Evolutionary conservation across 2,329 filamentous ascomycete species (phyloP), one percentile per base, ranked within the genome.

Genomic region (Penicillium brasilianum): DNA sequence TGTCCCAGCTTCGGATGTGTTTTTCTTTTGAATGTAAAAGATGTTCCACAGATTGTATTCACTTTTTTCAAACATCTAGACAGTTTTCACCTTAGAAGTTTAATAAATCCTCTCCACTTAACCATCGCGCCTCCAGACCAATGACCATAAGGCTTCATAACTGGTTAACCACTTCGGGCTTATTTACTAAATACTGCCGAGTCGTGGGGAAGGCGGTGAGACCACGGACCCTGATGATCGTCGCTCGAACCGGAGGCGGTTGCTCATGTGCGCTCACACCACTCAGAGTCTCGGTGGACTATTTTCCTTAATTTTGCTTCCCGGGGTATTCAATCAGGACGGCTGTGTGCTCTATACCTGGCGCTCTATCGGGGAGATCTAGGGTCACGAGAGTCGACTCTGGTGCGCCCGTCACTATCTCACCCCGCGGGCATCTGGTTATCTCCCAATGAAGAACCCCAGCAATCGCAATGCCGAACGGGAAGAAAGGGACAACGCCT

Each of bases 381-480:
- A 13, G n/a, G 50, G 34, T 13, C 50, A 14, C 22, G 50, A 53
- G 7, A 34, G 48, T 20, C 20, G 18, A 41, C 20, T 34, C 49
- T 30, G 25, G 37, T 46, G 34, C 43, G 36, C 41, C 48, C 54
- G 44, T 37, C 10, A 32, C 30, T 25, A 53, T 28, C 34, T 48
- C 52, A 57, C 57, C 53, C 60, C 55, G 44, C 50, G 18, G 58
- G 39, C 55, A n/a, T 58, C 36, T 60, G 41, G 30, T 49, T 46
- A 56, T 48, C 61, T 69, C 68, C 64, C 63, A 61, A 74, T 76
- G 72, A 70, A 70, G 65, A 66, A 58, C 50, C 32, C 51, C 60
- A 62, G 48, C 65, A 52, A 30, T 59, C 65, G 69, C 62, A 39
- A 85, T 82, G 79, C 81, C 83, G 62, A 83, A 80, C 70, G 78